Percentiles rank a stretch among this genome's conserved stretches.
Conservation (phyloP, 352 stramenopile species). For the Pythium coloratum region DNA sequence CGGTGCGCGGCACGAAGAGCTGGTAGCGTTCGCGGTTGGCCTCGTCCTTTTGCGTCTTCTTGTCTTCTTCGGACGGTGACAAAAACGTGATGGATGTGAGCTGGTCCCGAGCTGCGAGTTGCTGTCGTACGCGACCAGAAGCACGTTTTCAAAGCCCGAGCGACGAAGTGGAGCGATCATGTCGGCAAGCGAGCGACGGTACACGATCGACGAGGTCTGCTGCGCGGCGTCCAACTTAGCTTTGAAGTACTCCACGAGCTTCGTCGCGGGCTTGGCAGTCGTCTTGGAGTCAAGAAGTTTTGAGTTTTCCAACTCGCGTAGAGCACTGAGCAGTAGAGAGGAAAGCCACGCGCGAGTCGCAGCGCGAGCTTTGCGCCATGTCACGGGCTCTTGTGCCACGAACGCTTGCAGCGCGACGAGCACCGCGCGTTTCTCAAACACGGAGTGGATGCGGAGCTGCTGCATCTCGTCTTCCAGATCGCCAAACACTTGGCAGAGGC, state of each 20-base stretch:
- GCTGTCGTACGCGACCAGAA: slow-evolving; percentile 35
- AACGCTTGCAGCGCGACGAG: slow-evolving; percentile 45
- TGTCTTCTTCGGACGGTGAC: slow-evolving; percentile 44
- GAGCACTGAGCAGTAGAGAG: slow-evolving; percentile 46
- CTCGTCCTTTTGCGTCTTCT: slow-evolving; percentile 23
- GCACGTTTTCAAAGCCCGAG: slow-evolving; percentile 39
- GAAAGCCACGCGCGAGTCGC: slow-evolving; percentile 49
- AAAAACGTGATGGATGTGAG: slow-evolving; percentile 45
- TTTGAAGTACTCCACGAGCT: slow-evolving; percentile 34
- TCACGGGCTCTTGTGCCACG: slow-evolving; percentile 26
- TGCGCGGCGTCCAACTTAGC: slow-evolving; percentile 35
- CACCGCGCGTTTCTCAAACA: slow-evolving; percentile 51
- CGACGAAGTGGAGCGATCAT: slow-evolving; percentile 41
- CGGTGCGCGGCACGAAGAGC: slow-evolving; percentile 32
- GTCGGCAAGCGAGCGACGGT: slow-evolving; percentile 35
- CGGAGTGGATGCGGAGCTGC: slow-evolving; percentile 47
- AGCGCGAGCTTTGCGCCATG: slow-evolving; percentile 40
- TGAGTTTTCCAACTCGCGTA: slow-evolving; percentile 35
- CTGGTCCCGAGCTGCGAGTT: slow-evolving; percentile 44
- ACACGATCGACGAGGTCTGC: slow-evolving; percentile 28
- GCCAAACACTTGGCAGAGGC: slow-evolving; percentile 56
- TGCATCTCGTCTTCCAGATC: slow-evolving; percentile 65
- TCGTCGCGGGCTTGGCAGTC: slow-evolving; percentile 30
- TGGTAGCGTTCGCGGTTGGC: slow-evolving; percentile 28
- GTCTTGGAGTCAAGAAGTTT: slow-evolving; percentile 35